These are phyloP conservation scores for Amesomyces nigricolor DNA, from an alignment of 2,329 filamentous ascomycete species.

Conservation along the genomic window DNA sequence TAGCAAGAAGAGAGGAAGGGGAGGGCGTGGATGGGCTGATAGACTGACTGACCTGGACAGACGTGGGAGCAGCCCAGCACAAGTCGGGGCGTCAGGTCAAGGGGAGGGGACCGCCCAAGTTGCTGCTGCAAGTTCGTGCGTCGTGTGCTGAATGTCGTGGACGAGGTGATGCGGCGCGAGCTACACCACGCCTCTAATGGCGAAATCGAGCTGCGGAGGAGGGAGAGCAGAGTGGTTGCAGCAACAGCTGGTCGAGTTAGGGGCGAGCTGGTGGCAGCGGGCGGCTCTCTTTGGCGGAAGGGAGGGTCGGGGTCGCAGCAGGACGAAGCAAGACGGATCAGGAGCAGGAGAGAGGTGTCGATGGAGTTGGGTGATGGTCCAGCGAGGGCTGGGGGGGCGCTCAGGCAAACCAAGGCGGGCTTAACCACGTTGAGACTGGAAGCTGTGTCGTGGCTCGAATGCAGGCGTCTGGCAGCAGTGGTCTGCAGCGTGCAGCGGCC, in stretches of 20 bases:
- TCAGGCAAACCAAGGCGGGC: conserved; percentile 27
- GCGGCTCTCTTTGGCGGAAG: conserved; percentile 27
- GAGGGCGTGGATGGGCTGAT: conserved; percentile 18
- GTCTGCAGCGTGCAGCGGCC: conserved; percentile 32
- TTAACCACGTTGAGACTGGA: conserved; percentile 33
- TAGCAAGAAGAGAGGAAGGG: conserved; percentile 14
- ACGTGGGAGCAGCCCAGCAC: conserved; percentile 5
- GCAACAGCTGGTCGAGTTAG: conserved; percentile 18
- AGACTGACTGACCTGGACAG: conserved; percentile 23
- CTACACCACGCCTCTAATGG: conserved; percentile 1
- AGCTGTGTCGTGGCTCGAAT: conserved; percentile 39
- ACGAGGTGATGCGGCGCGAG: conserved; percentile 2
- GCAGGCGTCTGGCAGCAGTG: conserved; percentile 31
- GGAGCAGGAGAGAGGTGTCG: conserved; percentile 18
- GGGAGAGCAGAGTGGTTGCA: conserved; percentile 4
- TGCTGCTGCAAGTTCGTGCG: conserved; percentile 14
- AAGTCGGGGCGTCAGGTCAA: conserved; percentile 11
- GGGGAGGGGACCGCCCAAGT: conserved; percentile 3
- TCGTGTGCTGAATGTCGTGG: conserved; percentile 16
- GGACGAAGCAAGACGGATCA: conserved; percentile 8
- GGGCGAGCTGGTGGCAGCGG: conserved; percentile 12
- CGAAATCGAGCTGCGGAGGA: not conserved
- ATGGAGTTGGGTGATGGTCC: conserved; percentile 20
- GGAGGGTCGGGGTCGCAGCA: conserved; percentile 16
- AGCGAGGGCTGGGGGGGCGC: conserved; percentile 22